A percentile compares a stretch with the other conserved stretches of the same genome.
Conservation (phyloP, 1,284 basidiomycete genomes). For the Sanghuangporus sanghuang region DNA sequence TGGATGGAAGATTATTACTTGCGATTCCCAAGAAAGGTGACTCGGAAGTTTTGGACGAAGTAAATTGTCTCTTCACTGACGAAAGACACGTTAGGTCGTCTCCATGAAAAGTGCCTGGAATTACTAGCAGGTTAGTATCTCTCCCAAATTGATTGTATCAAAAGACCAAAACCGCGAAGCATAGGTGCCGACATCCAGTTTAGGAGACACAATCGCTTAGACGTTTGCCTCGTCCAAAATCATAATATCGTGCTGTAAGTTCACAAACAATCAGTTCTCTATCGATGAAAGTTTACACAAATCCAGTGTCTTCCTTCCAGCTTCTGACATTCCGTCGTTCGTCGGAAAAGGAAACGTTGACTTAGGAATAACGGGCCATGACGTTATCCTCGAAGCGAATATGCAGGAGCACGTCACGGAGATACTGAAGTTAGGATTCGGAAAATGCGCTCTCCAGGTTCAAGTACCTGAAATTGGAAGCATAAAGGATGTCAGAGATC, state of each 20-base stretch:
- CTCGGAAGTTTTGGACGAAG: background rate
- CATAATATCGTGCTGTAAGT: slow-evolving; percentile 87
- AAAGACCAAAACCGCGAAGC: slow-evolving; percentile 5
- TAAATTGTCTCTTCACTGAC: background rate
- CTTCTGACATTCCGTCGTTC: slow-evolving; percentile 96
- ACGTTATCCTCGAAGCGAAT: slow-evolving; percentile 90
- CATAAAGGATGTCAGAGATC: slow-evolving; percentile 70
- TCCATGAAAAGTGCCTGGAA: slow-evolving; percentile 91
- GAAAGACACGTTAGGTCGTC: slow-evolving; percentile 52
- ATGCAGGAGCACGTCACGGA: slow-evolving; percentile 79
- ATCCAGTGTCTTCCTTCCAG: slow-evolving; percentile 92
- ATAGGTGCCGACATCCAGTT: slow-evolving; percentile 96
- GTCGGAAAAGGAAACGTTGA: slow-evolving; percentile 97
- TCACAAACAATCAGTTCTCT: background rate
- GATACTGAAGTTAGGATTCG: slow-evolving; percentile 84
- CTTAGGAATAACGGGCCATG: slow-evolving; percentile 92
- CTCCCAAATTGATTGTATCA: slow-evolving; percentile 3
- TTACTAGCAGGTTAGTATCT: slow-evolving; percentile 65
- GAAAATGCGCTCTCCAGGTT: slow-evolving; percentile 91
- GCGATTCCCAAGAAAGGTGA: slow-evolving; percentile 98
- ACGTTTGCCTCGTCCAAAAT: slow-evolving; percentile 90
- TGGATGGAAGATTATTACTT: slow-evolving; percentile 78
- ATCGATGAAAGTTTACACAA: slow-evolving; percentile 11
- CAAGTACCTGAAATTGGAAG: slow-evolving; percentile 84
- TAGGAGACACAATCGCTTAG: slow-evolving; percentile 82